phyloP scores from a whole-genome alignment of 2,329 filamentous ascomycete species.

The Kalmusia sp. region DNA sequence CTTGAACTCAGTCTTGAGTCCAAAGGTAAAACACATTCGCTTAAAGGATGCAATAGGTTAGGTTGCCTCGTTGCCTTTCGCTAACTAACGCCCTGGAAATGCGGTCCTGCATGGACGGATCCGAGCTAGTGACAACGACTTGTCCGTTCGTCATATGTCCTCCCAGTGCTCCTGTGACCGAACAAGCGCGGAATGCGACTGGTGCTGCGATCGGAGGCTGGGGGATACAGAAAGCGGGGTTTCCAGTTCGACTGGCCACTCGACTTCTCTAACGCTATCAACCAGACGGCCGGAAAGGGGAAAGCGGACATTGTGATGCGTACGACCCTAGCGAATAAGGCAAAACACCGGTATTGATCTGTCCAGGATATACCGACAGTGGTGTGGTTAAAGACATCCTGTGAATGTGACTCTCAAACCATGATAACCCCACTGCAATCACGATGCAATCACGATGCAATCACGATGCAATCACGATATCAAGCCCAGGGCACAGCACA shows the following conservation, averaged over 20 bases:
- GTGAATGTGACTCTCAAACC: too few species aligned
- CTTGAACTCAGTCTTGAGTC: neutral
- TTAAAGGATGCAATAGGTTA: neutral
- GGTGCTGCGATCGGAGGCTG: neutral
- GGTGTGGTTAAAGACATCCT: neutral
- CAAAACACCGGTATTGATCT: neutral
- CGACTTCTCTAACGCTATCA: neutral
- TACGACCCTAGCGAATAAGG: neutral
- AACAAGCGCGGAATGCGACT: neutral
- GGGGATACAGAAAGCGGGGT: neutral
- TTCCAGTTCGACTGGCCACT: neutral
- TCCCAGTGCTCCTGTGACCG: neutral
- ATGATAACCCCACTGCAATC: neutral
- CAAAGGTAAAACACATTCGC: neutral
- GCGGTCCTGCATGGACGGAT: neutral
- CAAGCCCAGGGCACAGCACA: neutral
- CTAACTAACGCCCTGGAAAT: neutral
- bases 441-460: neutral
- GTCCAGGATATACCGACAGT: neutral
- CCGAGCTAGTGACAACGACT: neutral
- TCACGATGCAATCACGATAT: neutral
- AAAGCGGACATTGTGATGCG: too few species aligned
- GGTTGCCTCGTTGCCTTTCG: conserved; percentile 5
- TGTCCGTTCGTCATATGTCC: neutral
- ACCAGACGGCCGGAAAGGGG: neutral